These are phyloP conservation scores for Tetracentron sinense DNA, from an alignment of 164 flowering plant species.

Conservation along the genomic window DNA sequence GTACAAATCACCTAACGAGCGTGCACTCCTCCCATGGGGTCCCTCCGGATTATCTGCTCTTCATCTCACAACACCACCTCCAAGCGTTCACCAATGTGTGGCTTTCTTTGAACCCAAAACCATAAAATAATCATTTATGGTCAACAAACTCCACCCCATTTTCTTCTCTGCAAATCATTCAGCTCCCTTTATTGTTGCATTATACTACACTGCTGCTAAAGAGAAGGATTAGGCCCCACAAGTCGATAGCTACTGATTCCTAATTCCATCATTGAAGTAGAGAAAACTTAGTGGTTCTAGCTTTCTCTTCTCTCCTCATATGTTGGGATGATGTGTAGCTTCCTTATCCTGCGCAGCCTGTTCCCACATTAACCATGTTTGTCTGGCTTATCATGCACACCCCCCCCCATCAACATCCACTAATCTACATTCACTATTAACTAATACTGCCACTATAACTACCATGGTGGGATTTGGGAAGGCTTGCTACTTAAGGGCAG, in stretches of 20 bases:
- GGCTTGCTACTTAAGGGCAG: slow-evolving; percentile 6
- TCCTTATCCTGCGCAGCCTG: background rate
- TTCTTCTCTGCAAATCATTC: slow-evolving; percentile 12
- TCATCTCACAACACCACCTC: too few relatives aligned
- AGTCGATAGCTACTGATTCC: slow-evolving; percentile 4
- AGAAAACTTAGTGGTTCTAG: background rate
- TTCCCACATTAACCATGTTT: too few relatives aligned
- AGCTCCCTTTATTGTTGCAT: slow-evolving; percentile 17
- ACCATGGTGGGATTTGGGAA: background rate
- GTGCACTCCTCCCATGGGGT: slow-evolving; percentile 16
- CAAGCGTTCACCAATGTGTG: slow-evolving; percentile 6
- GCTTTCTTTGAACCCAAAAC: slow-evolving; percentile 21
- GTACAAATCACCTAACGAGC: slow-evolving; percentile 20
- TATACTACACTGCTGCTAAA: slow-evolving; percentile 1
- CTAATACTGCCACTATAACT: background rate
- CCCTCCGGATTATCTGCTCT: too few relatives aligned
- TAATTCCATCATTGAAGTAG: slow-evolving; percentile 10
- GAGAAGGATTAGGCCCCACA: background rate
- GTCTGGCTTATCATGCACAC: too few relatives aligned
- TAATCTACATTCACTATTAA: background rate
- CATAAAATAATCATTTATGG: background rate
- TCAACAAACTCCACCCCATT: too few relatives aligned
- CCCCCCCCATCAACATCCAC: slow-evolving; percentile 1
- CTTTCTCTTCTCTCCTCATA: background rate
- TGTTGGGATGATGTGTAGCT: too few relatives aligned